Percentiles rank a stretch among this genome's conserved stretches.
phyloP scores from a whole-genome alignment of 257 asterid genomes.

The Solanum neorickii region DNA sequence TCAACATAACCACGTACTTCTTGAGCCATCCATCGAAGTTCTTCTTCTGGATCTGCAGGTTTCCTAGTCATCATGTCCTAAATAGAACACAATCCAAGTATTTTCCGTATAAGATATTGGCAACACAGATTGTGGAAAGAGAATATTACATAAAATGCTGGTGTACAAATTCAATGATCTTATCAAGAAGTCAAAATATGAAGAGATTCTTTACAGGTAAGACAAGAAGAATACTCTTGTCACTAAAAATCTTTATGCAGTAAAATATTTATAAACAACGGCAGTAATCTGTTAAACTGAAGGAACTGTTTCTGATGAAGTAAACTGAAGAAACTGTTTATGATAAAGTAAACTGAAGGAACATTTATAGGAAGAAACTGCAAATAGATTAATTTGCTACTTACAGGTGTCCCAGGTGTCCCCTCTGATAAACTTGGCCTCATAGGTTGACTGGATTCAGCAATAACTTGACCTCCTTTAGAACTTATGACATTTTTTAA shows the following conservation, averaged over 20 bases:
- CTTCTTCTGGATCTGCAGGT: constrained; percentile 94
- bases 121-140: background rate
- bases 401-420: constrained; percentile 84
- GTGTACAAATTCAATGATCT: background rate
- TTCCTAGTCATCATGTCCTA: constrained; percentile 77
- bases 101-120: background rate
- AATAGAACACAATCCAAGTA: background rate
- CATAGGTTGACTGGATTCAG: constrained; percentile 48
- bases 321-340: background rate
- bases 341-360: background rate
- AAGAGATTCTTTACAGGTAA: background rate
- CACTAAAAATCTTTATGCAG: background rate
- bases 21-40: constrained; percentile 96
- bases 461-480: constrained; percentile 82
- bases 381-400: constrained; percentile 5
- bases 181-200: background rate
- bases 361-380: background rate
- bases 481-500: constrained; percentile 32
- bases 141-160: background rate
- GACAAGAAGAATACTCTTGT: background rate
- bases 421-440: constrained; percentile 81
- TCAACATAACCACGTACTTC: constrained; percentile 97
- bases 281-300: background rate
- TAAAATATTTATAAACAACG: background rate
- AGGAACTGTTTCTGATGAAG: background rate